Percentiles rank a stretch among this genome's conserved stretches.
Evolutionary conservation across 768 basidiomycete species (phyloP).

Genomic region (Epithele typhae): DNA sequence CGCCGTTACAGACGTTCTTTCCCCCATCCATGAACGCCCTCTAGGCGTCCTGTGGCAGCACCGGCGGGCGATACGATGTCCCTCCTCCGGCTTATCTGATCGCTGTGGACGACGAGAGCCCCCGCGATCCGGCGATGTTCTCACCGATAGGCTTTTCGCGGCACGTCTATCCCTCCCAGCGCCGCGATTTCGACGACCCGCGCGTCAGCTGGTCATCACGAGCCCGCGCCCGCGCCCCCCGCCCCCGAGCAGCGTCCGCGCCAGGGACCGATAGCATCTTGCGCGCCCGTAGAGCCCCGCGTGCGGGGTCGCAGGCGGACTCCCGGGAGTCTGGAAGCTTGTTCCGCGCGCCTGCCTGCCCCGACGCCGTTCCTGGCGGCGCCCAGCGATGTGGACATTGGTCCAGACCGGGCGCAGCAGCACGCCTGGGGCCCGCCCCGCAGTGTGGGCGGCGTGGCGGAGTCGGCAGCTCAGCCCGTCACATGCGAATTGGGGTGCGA

Average conservation of each 20-base stretch:
- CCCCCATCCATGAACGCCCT: too few relatives aligned
- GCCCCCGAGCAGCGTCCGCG: not conserved
- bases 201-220: not conserved
- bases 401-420: too few relatives aligned
- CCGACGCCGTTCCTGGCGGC: slow-evolving; percentile 6
- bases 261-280: not conserved
- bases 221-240: not conserved
- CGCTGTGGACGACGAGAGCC: too few relatives aligned
- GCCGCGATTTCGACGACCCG: too few relatives aligned
- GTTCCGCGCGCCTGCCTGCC: not conserved
- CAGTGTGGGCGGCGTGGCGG: slow-evolving; percentile 1
- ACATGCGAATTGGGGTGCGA: slow-evolving; percentile 7
- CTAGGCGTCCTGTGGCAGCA: too few relatives aligned
- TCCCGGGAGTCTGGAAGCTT: slow-evolving; percentile 8
- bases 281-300: not conserved
- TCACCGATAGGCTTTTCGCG: slow-evolving; percentile 15
- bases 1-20: too few relatives aligned
- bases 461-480: slow-evolving; percentile 1
- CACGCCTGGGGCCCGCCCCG: not conserved
- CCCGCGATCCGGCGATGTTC: slow-evolving; percentile 11
- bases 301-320: too few relatives aligned
- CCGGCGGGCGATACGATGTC: too few relatives aligned
- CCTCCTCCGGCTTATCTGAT: too few relatives aligned
- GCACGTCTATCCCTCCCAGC: too few relatives aligned
- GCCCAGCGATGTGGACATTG: slow-evolving; percentile 1